Base-by-base conservation (phyloP, 2,329 filamentous ascomycete species). In the Chaetomium strumarium region DNA sequence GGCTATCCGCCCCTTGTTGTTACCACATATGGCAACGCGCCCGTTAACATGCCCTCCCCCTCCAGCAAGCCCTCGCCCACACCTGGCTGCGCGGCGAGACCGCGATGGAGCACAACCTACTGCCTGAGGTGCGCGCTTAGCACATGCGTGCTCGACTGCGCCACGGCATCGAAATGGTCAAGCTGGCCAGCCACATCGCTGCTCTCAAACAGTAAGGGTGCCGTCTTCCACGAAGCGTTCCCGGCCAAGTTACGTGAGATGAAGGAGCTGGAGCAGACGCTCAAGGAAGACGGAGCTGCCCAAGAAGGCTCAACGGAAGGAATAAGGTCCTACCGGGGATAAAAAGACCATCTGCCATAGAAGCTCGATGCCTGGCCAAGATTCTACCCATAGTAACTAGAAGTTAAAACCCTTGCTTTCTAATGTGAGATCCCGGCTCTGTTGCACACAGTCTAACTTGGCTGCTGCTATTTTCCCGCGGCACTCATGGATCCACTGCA, bases 111-210 rank as follows among this genome's bases (percentile, higher is more conserved):
- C 90, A 96, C 81, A 91, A 99, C 78, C 81, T 99, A 80, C 75
- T 99, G 70, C 93, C 93, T 61, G 93, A 99, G 75, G 95, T 99
- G 77, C 88, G 88, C 72, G 86, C 90, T 48, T 95, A 93, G 75
- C 90, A 95, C 71, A 86, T 91, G 58, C 90, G 90, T 71, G 89
- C 90, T 52, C 90, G 90, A 57, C 86, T 99, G 62, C 87, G 87
- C 70, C 87, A 92, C 59, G 92, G 91, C 64, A 95, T 99, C 73
- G 90, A 97, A 72, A 85, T 96, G 65, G 88, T 97, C 76, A 96
- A 95, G 74, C 83, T 99, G 50, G 84, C 90, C 60, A 96, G 96
- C 73, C 88, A 92, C 59, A 97, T 99, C 73, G 90, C 96, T 68
- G 81, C 88, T 31, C 85, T 99, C 74, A 95, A 90, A 74, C 55